Conservation (phyloP, 805 yeast species). For the Candida coquimbonensis region DNA sequence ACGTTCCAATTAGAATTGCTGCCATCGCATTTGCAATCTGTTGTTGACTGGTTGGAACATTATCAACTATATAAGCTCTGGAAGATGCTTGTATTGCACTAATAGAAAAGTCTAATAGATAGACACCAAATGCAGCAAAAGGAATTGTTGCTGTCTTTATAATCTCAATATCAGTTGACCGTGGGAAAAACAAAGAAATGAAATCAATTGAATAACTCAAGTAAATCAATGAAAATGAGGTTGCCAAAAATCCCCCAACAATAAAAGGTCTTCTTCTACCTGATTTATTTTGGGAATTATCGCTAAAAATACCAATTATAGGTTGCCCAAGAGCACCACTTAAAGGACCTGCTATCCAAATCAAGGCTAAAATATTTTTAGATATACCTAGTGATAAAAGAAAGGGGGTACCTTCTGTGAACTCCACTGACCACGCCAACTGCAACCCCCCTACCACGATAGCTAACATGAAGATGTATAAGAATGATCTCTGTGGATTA, state of each 20-base stretch:
- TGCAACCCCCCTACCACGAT: conserved; percentile 51
- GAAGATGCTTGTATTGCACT: conserved; percentile 54
- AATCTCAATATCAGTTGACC: conserved; percentile 13
- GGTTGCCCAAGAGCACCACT: conserved; percentile 63
- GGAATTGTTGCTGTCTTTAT: conserved; percentile 33
- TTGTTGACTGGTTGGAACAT: conserved; percentile 50
- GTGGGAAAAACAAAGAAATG: conserved; percentile 26
- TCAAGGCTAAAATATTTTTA: conserved; percentile 45
- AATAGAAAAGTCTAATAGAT: conserved; percentile 49
- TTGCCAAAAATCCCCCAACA: conserved; percentile 45
- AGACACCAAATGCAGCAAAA: conserved; percentile 47
- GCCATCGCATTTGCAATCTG: conserved; percentile 61
- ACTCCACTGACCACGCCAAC: conserved; percentile 60
- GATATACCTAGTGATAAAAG: conserved; percentile 56
- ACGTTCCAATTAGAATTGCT: conserved; percentile 53
- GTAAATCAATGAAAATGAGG: conserved; percentile 36
- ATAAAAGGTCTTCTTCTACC: conserved; percentile 57
- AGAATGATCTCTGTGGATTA: conserved; percentile 38
- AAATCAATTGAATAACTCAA: conserved; percentile 41
- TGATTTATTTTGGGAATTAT: conserved; percentile 34
- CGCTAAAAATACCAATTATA: conserved; percentile 51
- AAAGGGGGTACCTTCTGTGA: conserved; percentile 57
- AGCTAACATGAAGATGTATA: conserved; percentile 39
- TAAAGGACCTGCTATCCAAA: conserved; percentile 64
- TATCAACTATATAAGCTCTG: conserved; percentile 56